A percentile compares a stretch with the other conserved stretches of the same genome.
These are phyloP conservation scores for Amaranthus tricolor DNA, from an alignment of 179 eudicot species.

Conservation along the genomic window DNA sequence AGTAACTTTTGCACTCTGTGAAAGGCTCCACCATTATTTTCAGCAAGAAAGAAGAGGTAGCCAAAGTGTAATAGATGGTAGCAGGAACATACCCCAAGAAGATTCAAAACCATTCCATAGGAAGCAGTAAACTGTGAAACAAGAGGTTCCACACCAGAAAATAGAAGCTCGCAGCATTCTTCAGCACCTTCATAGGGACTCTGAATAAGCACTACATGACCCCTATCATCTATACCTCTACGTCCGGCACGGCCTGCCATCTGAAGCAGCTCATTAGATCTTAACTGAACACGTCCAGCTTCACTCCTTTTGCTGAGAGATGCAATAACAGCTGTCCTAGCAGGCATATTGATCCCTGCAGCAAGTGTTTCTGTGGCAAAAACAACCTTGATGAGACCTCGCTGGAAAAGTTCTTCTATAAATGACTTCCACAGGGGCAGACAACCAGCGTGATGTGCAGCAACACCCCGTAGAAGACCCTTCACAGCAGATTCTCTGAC, in stretches of 20 bases:
- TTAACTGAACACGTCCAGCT: conserved; percentile 74
- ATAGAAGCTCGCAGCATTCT: conserved; percentile 87
- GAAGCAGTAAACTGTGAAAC: conserved; percentile 98
- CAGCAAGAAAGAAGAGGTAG: conserved; percentile 13
- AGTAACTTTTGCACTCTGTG: conserved; percentile 84
- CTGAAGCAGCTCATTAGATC: conserved; percentile 85
- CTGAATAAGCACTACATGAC: conserved; percentile 92
- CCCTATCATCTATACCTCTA: conserved; percentile 91
- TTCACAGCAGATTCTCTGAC: conserved; percentile 83
- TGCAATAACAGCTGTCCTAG: conserved; percentile 92
- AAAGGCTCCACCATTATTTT: conserved; percentile 22
- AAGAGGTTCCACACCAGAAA: conserved; percentile 88
- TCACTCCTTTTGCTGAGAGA: conserved; percentile 91
- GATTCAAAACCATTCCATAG: conserved; percentile 98
- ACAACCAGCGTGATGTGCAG: conserved; percentile 99
- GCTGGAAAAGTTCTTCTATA: conserved; percentile 86
- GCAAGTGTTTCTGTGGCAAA: conserved; percentile 99
- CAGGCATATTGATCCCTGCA: conserved; percentile 99
- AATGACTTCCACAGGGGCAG: conserved; percentile 96
- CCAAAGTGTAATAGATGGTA: conserved; percentile 4
- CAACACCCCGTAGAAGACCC: conserved; percentile 83
- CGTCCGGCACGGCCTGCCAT: conserved; percentile 99
- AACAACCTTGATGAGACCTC: conserved; percentile 92
- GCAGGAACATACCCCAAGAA: conserved; percentile 66
- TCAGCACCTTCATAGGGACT: conserved; percentile 90